Percentiles rank a stretch among this genome's conserved stretches.
phyloP scores from a whole-genome alignment of 106 monocot species.

The Dendrobium huoshanense region DNA sequence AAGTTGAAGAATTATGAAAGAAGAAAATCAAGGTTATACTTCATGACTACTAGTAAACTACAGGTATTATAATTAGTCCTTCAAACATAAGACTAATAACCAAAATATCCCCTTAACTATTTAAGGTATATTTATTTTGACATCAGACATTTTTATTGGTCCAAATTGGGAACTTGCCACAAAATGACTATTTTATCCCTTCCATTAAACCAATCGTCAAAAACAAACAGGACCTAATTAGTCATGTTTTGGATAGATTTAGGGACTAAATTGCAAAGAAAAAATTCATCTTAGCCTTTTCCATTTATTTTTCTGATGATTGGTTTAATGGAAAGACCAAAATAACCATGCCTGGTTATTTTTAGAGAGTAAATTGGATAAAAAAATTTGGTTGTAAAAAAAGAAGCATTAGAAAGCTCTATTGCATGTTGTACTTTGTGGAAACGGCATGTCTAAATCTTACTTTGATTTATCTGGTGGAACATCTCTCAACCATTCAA shows the following conservation, averaged over 20 bases:
- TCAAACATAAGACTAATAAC: background rate
- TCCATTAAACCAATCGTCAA: background rate
- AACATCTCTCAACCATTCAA: conserved; percentile 29
- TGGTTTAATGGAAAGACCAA: too few species aligned
- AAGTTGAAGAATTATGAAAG: background rate
- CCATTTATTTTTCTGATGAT: background rate
- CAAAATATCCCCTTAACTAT: background rate
- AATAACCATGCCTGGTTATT: background rate
- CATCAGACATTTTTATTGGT: background rate
- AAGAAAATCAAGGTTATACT: background rate
- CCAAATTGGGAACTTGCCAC: background rate
- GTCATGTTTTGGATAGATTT: background rate
- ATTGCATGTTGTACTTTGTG: background rate
- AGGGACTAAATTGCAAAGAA: background rate
- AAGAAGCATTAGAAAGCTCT: background rate
- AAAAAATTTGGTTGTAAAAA: background rate
- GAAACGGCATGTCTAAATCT: conserved; percentile 3
- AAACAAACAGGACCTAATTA: background rate
- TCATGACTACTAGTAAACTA: background rate
- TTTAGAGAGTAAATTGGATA: background rate
- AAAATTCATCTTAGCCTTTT: background rate
- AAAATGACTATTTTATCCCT: background rate
- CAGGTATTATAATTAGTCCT: background rate
- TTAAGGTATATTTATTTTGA: background rate
- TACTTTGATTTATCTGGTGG: conserved; percentile 32